Conservation (phyloP, 2,329 filamentous ascomycete species). For the Penicillium digitatum region DNA sequence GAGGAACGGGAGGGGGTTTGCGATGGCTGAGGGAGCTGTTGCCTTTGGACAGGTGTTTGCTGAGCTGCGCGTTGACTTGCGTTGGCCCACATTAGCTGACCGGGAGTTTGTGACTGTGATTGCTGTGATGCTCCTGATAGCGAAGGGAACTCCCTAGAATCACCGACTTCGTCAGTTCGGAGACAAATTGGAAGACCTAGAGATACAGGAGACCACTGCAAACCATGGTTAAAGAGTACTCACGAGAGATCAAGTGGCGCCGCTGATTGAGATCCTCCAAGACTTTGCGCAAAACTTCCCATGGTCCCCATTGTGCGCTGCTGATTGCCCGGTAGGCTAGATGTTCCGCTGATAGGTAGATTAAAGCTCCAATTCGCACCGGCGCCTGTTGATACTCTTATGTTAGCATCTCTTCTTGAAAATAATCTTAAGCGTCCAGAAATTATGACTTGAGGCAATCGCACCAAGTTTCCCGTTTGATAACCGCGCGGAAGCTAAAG, state of each 20-base stretch:
- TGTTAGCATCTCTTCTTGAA: constrained; percentile 23
- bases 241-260: constrained; percentile 56
- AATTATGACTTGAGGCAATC: constrained; percentile 10
- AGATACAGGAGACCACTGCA: constrained; percentile 1
- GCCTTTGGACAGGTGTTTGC: constrained; percentile 53
- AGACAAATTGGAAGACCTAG: neutral
- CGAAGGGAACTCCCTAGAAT: constrained; percentile 58
- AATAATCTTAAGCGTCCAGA: constrained; percentile 1
- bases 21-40: constrained; percentile 44
- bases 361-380: constrained; percentile 58
- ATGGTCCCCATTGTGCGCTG: constrained; percentile 50
- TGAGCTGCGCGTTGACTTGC: constrained; percentile 52
- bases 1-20: constrained; percentile 42
- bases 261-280: constrained; percentile 51
- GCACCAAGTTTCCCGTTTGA: constrained; percentile 55
- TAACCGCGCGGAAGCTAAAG: constrained; percentile 48
- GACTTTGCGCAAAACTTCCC: constrained; percentile 55
- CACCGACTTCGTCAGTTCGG: constrained; percentile 14
- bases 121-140: constrained; percentile 56
- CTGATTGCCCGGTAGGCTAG: constrained; percentile 50
- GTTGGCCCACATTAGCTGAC: constrained; percentile 56
- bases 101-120: constrained; percentile 50
- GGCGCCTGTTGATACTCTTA: constrained; percentile 40
- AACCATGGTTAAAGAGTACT: constrained; percentile 31
- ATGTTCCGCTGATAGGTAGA: constrained; percentile 51